A percentile compares a stretch with the other conserved stretches of the same genome.
Conservation (phyloP, 805 yeast genomes). For the Clavispora phyllophila region DNA sequence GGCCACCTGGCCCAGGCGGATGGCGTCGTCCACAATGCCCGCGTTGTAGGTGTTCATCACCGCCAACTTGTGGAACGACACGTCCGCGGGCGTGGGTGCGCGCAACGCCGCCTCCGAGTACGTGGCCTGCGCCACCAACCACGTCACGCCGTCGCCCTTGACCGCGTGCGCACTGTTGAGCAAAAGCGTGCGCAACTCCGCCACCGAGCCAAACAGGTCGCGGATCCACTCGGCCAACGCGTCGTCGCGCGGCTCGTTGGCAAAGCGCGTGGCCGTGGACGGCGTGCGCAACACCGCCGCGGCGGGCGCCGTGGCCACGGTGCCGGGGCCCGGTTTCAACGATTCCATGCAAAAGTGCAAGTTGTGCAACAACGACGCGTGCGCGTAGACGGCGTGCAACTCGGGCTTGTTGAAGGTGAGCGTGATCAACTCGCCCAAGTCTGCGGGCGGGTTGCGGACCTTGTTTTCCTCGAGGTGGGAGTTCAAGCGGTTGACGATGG, state of each 20-base stretch:
- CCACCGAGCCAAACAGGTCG: constrained; percentile 67
- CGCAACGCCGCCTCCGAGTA: constrained; percentile 24
- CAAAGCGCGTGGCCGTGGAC: constrained; percentile 22
- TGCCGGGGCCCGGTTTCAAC: constrained; percentile 24
- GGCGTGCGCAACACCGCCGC: constrained; percentile 46
- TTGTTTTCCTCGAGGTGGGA: constrained; percentile 24
- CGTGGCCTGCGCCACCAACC: constrained; percentile 68
- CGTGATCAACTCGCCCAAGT: constrained; percentile 30
- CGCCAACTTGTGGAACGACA: constrained; percentile 45
- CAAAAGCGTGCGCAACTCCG: constrained; percentile 68
- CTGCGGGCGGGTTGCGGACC: constrained; percentile 23
- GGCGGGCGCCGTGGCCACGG: constrained; percentile 13
- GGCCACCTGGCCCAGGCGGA: constrained; percentile 48
- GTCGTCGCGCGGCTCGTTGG: constrained; percentile 30
- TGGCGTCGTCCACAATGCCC: constrained; percentile 71
- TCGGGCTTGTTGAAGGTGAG: constrained; percentile 43
- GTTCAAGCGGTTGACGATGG: constrained; percentile 38
- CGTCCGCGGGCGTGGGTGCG: constrained; percentile 19
- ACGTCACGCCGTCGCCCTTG: constrained; percentile 86
- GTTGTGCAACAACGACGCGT: constrained; percentile 45
- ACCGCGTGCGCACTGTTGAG: constrained; percentile 64
- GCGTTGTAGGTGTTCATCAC: constrained; percentile 83
- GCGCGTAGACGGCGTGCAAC: constrained; percentile 39
- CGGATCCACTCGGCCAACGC: constrained; percentile 45
- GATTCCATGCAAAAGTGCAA: constrained; percentile 46